These are phyloP conservation scores for Rhododendron mucronatum DNA, from an alignment of 148 eudicot genomes.

Conservation along the genomic window DNA sequence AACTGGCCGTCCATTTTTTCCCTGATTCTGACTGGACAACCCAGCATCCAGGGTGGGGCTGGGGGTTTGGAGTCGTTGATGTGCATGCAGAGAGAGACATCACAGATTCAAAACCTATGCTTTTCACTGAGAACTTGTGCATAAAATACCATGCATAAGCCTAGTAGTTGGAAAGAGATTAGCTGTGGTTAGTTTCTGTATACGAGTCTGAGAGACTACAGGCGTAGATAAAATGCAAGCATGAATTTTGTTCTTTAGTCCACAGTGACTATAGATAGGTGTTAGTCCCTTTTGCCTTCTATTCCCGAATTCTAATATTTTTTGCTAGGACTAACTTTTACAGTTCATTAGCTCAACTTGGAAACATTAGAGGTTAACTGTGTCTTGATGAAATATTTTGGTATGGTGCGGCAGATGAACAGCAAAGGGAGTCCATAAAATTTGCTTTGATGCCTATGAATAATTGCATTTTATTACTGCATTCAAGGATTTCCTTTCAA, in stretches of 20 bases:
- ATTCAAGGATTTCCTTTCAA: neutral
- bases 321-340: neutral
- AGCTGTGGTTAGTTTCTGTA: neutral
- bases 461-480: neutral
- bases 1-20: neutral
- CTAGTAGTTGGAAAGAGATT: neutral
- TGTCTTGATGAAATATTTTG: neutral
- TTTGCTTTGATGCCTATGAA: neutral
- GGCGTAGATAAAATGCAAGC: neutral
- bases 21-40: neutral
- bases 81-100: neutral
- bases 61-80: neutral
- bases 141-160: neutral
- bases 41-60: neutral
- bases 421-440: neutral
- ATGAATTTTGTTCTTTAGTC: neutral
- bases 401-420: neutral
- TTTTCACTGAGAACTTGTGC: neutral
- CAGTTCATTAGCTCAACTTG: neutral
- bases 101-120: neutral
- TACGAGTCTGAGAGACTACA: neutral
- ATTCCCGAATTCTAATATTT: neutral
- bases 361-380: neutral
- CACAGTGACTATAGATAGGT: neutral
- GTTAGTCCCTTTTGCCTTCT: neutral